Conservation (phyloP, 108 stramenopile species). For the Nitzschia sp. region DNA sequence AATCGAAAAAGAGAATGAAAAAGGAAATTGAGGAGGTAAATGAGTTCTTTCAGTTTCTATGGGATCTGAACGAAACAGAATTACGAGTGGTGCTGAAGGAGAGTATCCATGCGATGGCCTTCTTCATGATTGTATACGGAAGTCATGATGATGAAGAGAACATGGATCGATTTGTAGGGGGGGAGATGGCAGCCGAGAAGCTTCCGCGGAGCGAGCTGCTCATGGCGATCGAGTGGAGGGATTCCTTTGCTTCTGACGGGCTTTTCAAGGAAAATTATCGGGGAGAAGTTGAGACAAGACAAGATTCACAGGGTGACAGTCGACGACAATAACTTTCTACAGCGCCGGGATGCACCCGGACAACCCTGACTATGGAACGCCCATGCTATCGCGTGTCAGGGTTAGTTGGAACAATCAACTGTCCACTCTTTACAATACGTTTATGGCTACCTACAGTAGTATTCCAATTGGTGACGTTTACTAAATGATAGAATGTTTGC, state of each 20-base stretch:
- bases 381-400: too few species aligned
- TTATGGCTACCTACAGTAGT: too few species aligned
- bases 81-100: neutral
- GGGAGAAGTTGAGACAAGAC: neutral
- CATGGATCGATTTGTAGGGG: neutral
- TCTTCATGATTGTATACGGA: slow-evolving; percentile 10
- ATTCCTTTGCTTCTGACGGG: neutral
- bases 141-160: neutral
- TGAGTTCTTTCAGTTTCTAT: neutral
- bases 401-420: too few species aligned
- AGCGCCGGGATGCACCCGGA: too few species aligned
- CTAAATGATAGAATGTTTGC: too few species aligned
- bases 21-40: neutral
- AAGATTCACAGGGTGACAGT: neutral
- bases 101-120: slow-evolving; percentile 4
- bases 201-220: neutral
- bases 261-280: neutral
- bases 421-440: too few species aligned
- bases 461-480: too few species aligned
- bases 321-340: slow-evolving; percentile 1
- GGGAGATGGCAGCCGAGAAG: neutral
- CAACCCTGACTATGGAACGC: too few species aligned
- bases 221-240: slow-evolving; percentile 9
- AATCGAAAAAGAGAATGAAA: neutral
- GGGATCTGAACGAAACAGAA: neutral